phyloP scores from a whole-genome alignment of 1,284 basidiomycete genomes.

The Ustilago esculenta region DNA sequence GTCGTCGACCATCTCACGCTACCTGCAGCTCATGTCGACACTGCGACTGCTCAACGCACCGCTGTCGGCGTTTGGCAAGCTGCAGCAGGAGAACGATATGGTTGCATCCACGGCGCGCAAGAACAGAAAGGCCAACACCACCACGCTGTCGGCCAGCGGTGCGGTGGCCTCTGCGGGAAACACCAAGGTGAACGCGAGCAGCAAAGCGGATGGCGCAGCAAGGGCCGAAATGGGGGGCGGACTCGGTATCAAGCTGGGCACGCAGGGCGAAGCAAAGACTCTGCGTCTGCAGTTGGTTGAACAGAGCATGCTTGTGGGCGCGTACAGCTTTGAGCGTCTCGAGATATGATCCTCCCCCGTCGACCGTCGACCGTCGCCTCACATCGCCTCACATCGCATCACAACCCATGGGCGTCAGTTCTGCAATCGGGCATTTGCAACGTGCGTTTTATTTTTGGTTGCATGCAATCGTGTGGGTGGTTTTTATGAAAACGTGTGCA shows the following conservation, averaged over 20 bases:
- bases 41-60: conserved; percentile 42
- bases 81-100: conserved; percentile 36
- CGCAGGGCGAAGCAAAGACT: conserved; percentile 34
- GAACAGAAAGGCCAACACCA: conserved; percentile 2
- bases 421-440: no score
- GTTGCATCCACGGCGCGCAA: conserved; percentile 1
- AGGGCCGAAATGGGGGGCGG: conserved; percentile 53
- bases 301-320: conserved; percentile 52
- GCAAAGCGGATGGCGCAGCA: conserved; percentile 25
- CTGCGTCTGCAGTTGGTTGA: conserved; percentile 34
- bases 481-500: no score
- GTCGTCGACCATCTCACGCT: conserved; percentile 33
- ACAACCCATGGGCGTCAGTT: no score
- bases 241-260: conserved; percentile 40
- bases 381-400: no score
- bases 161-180: conserved; percentile 40
- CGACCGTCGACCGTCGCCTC: no score
- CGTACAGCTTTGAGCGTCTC: conserved; percentile 46
- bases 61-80: conserved; percentile 47
- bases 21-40: conserved; percentile 25
- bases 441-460: no score
- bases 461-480: no score
- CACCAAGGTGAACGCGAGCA: conserved; percentile 20
- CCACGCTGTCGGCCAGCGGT: conserved; percentile 25
- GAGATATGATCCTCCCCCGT: conserved; percentile 27